Evolutionary conservation across 2,329 filamentous ascomycete genomes (phyloP), one percentile per base, ranked within the genome.

Genomic region (Trichoderma aggressivum): DNA sequence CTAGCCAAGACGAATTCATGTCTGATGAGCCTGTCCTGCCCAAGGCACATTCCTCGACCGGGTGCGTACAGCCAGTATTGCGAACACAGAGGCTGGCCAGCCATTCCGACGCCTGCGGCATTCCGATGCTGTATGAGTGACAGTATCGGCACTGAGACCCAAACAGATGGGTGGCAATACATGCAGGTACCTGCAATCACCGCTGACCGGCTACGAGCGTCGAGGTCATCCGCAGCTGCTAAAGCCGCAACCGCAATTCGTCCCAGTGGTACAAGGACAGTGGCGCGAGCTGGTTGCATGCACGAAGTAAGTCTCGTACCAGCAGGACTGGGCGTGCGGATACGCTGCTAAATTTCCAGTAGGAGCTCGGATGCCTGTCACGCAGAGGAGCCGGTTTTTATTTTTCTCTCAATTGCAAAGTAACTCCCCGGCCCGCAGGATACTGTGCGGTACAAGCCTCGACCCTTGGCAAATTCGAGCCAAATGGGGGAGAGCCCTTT

Each of bases 361-460:
- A 58, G 36, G 53, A 59, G 53, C 26, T 32, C 65, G 36, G 55
- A 32, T 68, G 67, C 47, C 36, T 43, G 67, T 62, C 34, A 56
- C 60, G 47, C 67, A 63, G 56, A 50, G 50, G 43, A 43, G 53
- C 43, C 60, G 18, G 60, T 30, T n/a, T 36, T 53, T 50, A 21
- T 53, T 53, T 12, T 53, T 53, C 47, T 53, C 21, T 53, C 47
- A 12, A 7, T 24, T 11, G 21, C n/a, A 14, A 68, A 59, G 65
- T 60, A 47, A 11, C 65, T 53, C 39, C 34, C 53, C 53, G 47
- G 12, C 3, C 12, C 43, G 21, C 26, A 14, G 10, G 16, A 36
- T 68, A 68, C 65, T 68, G 65, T 68, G 65, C 28, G 47, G 65
- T 61, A 68, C 65, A 50, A 60, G 36, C n/a, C 26, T 68, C 56